Evolutionary conservation across 1,284 basidiomycete genomes (phyloP).

Genomic region (Erythrobasidium hasegawianum): DNA sequence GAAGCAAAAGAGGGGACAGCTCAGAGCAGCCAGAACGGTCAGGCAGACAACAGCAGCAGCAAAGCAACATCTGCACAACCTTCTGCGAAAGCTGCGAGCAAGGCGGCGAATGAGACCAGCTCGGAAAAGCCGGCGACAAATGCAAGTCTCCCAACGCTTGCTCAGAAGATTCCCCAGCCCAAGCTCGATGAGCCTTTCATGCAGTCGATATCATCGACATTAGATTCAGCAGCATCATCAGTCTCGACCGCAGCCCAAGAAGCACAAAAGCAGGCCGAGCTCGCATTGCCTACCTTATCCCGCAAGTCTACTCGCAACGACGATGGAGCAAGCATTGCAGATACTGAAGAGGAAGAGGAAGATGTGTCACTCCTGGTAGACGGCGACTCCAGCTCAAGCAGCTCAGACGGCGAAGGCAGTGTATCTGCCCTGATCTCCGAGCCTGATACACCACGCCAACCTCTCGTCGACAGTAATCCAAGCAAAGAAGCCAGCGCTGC

Average conservation of each 20-base stretch:
- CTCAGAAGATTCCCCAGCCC: not conserved
- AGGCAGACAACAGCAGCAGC: not conserved
- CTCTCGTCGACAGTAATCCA: not conserved
- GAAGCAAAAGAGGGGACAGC: conserved; percentile 13
- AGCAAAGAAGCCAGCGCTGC: not conserved
- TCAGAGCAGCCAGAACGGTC: not conserved
- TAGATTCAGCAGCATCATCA: not conserved
- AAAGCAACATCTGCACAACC: not conserved
- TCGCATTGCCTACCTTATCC: not conserved
- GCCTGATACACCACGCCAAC: not conserved
- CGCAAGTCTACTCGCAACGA: not conserved
- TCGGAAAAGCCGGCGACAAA: not conserved
- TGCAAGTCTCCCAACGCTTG: not conserved
- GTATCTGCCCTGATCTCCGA: conserved; percentile 2
- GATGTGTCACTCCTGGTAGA: conserved; percentile 17
- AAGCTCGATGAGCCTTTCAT: conserved; percentile 5
- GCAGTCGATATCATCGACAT: not conserved
- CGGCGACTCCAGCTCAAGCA: conserved; percentile 9
- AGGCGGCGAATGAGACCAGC: not conserved
- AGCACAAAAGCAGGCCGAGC: conserved; percentile 3
- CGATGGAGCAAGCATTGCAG: conserved; percentile 9
- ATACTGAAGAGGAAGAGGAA: conserved; percentile 25
- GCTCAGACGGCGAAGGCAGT: conserved; percentile 9
- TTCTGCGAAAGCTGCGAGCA: not conserved
- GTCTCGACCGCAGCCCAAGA: not conserved